Evolutionary conservation across 2,329 filamentous ascomycete genomes (phyloP).

Genomic region (Hortaea werneckii): DNA sequence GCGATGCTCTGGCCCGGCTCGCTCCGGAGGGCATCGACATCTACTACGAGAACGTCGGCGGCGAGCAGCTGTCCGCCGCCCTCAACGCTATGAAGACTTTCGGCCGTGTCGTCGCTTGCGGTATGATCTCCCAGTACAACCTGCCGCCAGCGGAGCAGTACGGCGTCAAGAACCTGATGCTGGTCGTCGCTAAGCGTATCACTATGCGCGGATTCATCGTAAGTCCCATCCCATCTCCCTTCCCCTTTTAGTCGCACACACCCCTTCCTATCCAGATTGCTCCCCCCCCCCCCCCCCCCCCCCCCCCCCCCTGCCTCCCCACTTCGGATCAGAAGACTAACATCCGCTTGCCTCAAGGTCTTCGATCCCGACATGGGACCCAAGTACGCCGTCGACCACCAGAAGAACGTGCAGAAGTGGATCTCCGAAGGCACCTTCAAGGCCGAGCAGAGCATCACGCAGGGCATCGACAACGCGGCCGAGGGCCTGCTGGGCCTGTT

Average conservation of each 20-base stretch:
- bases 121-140: slow-evolving; percentile 74
- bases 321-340: not conserved
- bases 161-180: slow-evolving; percentile 55
- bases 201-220: slow-evolving; percentile 67
- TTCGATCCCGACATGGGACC: slow-evolving; percentile 53
- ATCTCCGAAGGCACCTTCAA: slow-evolving; percentile 66
- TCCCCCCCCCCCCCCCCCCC: too few relatives aligned
- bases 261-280: not conserved
- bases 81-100: slow-evolving; percentile 52
- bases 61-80: slow-evolving; percentile 61
- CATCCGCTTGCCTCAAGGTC: slow-evolving; percentile 25
- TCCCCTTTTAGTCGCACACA: not conserved
- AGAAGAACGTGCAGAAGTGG: slow-evolving; percentile 67
- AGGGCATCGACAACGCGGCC: slow-evolving; percentile 67
- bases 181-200: slow-evolving; percentile 58
- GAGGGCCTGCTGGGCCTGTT: slow-evolving; percentile 68
- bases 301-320: not conserved
- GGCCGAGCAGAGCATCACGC: slow-evolving; percentile 55
- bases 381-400: slow-evolving; percentile 59
- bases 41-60: slow-evolving; percentile 71
- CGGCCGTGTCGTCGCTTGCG: slow-evolving; percentile 55
- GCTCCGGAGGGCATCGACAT: slow-evolving; percentile 73
- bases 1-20: slow-evolving; percentile 57
- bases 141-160: slow-evolving; percentile 45
- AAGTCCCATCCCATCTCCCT: not conserved